Base-by-base conservation (phyloP, 164 flowering plant genomes). In the Warburgia ugandensis region DNA sequence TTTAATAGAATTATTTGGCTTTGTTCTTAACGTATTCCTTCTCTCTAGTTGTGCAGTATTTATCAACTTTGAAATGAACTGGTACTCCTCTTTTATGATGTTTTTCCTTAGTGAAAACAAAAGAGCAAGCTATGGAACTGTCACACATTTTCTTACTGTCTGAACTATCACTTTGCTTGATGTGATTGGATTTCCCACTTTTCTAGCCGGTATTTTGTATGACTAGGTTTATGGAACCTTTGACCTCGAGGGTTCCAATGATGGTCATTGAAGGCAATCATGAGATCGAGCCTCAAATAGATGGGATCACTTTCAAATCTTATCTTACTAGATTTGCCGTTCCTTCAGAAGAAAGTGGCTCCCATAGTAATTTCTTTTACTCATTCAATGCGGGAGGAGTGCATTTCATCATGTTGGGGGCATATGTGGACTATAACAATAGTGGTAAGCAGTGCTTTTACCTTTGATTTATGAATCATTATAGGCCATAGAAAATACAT, bases 251-350 rank as follows among this genome's bases (percentile, higher is more conserved):
- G 61, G 74, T 86, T 27, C 97, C 97, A 2, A 82, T 84, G 84
- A 90, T 90, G 97, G 95, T 86, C 43, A 68, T 84, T 29, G 91
- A 76, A 74, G 97, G 97, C 28, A 86, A 90, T 69, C 97, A 90
- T 62, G 97, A 90, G 68, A 86, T 90, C 33, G 97, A 90, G 63
- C 86, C 82, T 50, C 97, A 90, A 70, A 81, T 66, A 38, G 70
- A 54, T 43, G 84, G 81, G 48, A 59, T 69, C 33, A 76, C 84
- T 39, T 86, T 90, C 62, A 48, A 76, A 55, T 82, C 95, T 47
- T 80, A 86, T 54, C 47, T 47, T 40, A 60, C 80, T 52, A 69
- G 95, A 47, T 90, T 86, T 68, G 68, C 91, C 16, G 88, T 90
- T 69, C 97, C 97, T 8, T 77, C 94, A 6, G 43, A 68, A 19